These are phyloP conservation scores for Austroboletus niveus DNA, from an alignment of 1,284 basidiomycete genomes.

Conservation along the genomic window DNA sequence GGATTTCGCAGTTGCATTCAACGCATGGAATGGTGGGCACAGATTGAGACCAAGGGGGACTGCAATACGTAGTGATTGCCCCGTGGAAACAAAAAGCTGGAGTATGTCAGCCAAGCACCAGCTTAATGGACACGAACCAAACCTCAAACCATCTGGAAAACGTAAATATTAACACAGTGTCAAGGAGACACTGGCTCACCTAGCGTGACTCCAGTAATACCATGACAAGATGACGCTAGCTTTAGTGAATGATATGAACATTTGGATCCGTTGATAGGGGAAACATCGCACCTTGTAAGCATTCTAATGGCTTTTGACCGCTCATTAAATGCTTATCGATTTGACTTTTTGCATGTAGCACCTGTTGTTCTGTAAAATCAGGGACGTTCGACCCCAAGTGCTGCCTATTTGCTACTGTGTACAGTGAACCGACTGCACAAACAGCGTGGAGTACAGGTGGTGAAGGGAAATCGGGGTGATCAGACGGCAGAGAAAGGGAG, in stretches of 20 bases:
- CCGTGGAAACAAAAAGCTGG: constrained; percentile 59
- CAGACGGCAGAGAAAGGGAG: constrained; percentile 60
- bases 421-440: constrained; percentile 70
- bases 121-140: constrained; percentile 13
- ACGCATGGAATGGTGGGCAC: constrained; percentile 65
- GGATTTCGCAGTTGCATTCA: constrained; percentile 50
- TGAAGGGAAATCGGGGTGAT: constrained; percentile 70
- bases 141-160: constrained; percentile 68
- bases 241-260: constrained; percentile 24
- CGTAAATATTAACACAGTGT: background rate
- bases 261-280: background rate
- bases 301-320: constrained; percentile 57
- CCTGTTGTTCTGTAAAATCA: constrained; percentile 63
- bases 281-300: constrained; percentile 52
- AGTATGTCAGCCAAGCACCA: constrained; percentile 5
- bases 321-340: constrained; percentile 49
- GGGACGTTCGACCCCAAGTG: constrained; percentile 1
- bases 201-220: constrained; percentile 73
- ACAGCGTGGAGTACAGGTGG: constrained; percentile 70
- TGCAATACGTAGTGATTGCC: constrained; percentile 55
- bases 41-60: constrained; percentile 68
- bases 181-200: constrained; percentile 36
- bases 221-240: constrained; percentile 63
- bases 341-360: constrained; percentile 51
- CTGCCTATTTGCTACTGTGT: constrained; percentile 53